Percentiles rank a stretch among this genome's conserved stretches.
Evolutionary conservation across 2,329 filamentous ascomycete species (phyloP).

Genomic region (Colletotrichum kahawae): DNA sequence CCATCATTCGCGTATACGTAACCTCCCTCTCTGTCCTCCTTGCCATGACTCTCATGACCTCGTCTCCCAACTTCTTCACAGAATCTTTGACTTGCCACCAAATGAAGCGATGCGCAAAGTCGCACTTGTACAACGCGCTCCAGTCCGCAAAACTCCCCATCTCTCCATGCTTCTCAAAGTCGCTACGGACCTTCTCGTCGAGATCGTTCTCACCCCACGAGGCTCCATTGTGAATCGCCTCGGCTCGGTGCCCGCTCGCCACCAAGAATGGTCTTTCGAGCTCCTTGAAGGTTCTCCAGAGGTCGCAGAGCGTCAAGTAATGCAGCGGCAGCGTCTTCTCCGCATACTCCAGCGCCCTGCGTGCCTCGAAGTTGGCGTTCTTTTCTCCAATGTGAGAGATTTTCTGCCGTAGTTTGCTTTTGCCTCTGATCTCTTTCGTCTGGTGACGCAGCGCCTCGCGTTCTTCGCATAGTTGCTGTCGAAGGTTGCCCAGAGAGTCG

Average conservation of each 20-base stretch:
- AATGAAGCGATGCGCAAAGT: constrained; percentile 17
- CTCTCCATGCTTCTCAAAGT: constrained; percentile 15
- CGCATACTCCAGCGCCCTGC: background rate
- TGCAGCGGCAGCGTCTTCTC: constrained; percentile 12
- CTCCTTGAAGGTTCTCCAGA: constrained; percentile 17
- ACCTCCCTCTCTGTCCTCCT: constrained; percentile 18
- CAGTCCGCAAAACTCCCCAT: constrained; percentile 14
- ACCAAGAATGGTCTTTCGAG: constrained; percentile 15
- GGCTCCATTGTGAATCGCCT: constrained; percentile 13
- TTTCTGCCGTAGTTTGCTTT: background rate
- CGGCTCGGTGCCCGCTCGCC: constrained; percentile 13
- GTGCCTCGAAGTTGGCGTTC: background rate
- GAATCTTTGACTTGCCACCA: constrained; percentile 20
- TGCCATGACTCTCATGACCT: constrained; percentile 16
- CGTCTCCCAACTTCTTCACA: constrained; percentile 9
- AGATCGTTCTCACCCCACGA: constrained; percentile 14
- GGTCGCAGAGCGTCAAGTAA: constrained; percentile 15
- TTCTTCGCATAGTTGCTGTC: constrained; percentile 16
- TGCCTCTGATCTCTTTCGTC: constrained; percentile 7
- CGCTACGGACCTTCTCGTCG: constrained; percentile 10
- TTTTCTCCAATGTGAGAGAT: background rate
- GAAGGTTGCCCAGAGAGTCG: constrained; percentile 12
- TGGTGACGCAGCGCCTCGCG: constrained; percentile 15
- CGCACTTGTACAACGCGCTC: constrained; percentile 16
- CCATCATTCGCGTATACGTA: constrained; percentile 14